Percentiles rank a stretch among this genome's conserved stretches.
These are phyloP conservation scores for Plantago major DNA, from an alignment of 257 asterid genomes.

Conservation along the genomic window DNA sequence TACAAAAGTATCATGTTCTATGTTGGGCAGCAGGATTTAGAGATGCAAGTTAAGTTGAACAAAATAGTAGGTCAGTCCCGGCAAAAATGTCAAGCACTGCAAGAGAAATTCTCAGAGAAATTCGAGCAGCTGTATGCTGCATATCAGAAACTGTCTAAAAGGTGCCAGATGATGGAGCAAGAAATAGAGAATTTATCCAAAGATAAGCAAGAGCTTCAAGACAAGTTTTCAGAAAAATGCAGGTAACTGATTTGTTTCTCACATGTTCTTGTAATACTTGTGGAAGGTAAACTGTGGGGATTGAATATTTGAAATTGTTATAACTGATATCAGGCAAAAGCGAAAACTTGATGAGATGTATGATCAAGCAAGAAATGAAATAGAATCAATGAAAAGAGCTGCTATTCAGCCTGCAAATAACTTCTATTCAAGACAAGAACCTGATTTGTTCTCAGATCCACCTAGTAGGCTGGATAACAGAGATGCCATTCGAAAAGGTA, in stretches of 20 bases:
- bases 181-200: slow-evolving; percentile 68
- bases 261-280: neutral
- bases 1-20: slow-evolving; percentile 72
- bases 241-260: slow-evolving; percentile 36
- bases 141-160: slow-evolving; percentile 77
- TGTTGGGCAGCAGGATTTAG: slow-evolving; percentile 85
- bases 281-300: neutral
- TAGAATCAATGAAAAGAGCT: slow-evolving; percentile 65
- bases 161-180: slow-evolving; percentile 90
- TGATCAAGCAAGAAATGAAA: slow-evolving; percentile 81
- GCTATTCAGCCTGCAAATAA: slow-evolving; percentile 74
- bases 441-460: slow-evolving; percentile 71
- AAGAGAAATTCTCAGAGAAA: slow-evolving; percentile 82
- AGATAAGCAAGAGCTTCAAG: slow-evolving; percentile 93
- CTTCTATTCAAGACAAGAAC: slow-evolving; percentile 62
- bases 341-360: slow-evolving; percentile 99
- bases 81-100: slow-evolving; percentile 84
- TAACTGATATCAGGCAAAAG: slow-evolving; percentile 64
- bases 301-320: slow-evolving; percentile 19
- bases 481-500: slow-evolving; percentile 72
- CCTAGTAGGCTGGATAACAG: slow-evolving; percentile 56
- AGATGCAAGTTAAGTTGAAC: slow-evolving; percentile 83
- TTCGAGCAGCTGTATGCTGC: slow-evolving; percentile 81
- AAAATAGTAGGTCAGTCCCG: slow-evolving; percentile 70
- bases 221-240: slow-evolving; percentile 87